These are phyloP conservation scores for Asterella californica DNA, from an alignment of 225 moss, liverwort and hornwort species.

Conservation along the genomic window DNA sequence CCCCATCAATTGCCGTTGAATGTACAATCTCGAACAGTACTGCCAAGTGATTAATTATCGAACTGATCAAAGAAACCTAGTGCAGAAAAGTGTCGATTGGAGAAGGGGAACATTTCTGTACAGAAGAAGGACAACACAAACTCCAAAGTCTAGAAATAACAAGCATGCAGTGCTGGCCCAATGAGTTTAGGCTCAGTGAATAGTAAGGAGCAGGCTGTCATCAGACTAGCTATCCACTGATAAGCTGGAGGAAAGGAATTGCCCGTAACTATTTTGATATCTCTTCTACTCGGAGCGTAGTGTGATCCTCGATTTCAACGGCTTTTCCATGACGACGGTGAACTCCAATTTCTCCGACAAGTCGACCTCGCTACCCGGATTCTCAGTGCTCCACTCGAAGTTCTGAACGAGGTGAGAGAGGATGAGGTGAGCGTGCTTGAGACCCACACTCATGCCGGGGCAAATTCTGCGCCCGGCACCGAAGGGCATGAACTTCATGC, in stretches of 20 bases:
- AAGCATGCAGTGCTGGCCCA: no score
- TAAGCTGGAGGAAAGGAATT: neutral
- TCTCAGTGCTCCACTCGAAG: slow-evolving; percentile 30
- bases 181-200: neutral
- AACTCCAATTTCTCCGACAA: slow-evolving; percentile 34
- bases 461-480: slow-evolving; percentile 41
- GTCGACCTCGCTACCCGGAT: slow-evolving; percentile 27
- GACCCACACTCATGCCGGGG: slow-evolving; percentile 32
- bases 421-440: slow-evolving; percentile 37
- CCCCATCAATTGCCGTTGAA: no score
- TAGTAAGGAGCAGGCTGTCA: neutral
- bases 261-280: neutral
- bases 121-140: no score
- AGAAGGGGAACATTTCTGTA: no score
- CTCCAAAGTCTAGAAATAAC: no score
- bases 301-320: slow-evolving; percentile 18
- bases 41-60: no score
- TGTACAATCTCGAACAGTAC: no score
- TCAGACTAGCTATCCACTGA: neutral
- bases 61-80: no score
- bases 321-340: slow-evolving; percentile 36
- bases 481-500: slow-evolving; percentile 40
- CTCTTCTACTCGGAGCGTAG: slow-evolving; percentile 7
- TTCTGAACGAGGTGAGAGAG: slow-evolving; percentile 35
- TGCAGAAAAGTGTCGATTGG: no score